Evolutionary conservation across 2,329 filamentous ascomycete species (phyloP), one percentile per base, ranked within the genome.

Genomic region (Colletotrichum karsti): DNA sequence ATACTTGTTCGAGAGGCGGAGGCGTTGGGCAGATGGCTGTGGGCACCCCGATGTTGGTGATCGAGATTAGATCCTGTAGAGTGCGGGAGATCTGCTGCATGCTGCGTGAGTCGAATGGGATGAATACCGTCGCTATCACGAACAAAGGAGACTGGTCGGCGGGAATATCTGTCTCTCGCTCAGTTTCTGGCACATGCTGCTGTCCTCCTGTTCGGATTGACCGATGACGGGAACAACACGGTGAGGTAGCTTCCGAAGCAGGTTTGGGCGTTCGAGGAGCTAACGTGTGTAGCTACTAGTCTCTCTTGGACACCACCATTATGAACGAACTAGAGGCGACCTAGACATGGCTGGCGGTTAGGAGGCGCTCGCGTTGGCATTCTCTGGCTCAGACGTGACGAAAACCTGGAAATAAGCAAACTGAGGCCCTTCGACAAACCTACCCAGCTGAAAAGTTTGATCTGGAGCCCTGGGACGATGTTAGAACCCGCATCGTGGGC

Each of bases 31-130:
- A 48, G 39, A 20, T 42, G 28, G 22, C 30, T 50, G 33, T 59
- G 63, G 61, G 12, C 42, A 48, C 57, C 33, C 39, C 28, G 30
- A 24, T 58, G 24, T 50, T n/a, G 44, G 61, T 48, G 30, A 66
- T 66, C 48, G 30, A 61, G 57, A 63, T 66, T 64, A 64, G 44
- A 54, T 59, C 44, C 44, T 68, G 53, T 65, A 59, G 53, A 58
- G 41, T 39, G 54, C 53, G 60, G 61, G 53, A 65, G 64, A 65
- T 67, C 44, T 59, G 57, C 60, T 20, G 61, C 61, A 54, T 37
- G 22, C 60, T 65, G 60, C 61, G 65, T 35, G 18, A 46, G 51
- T 35, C 46, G 20, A 33, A 65, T 42, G 20, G 35, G 26, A 10
- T 28, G 28, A 33, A 20, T 12, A 22, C 20, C 20, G 46, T 35